phyloP scores from a whole-genome alignment of 176 grass and related monocot genomes.

The Chrysopogon serrulatus region DNA sequence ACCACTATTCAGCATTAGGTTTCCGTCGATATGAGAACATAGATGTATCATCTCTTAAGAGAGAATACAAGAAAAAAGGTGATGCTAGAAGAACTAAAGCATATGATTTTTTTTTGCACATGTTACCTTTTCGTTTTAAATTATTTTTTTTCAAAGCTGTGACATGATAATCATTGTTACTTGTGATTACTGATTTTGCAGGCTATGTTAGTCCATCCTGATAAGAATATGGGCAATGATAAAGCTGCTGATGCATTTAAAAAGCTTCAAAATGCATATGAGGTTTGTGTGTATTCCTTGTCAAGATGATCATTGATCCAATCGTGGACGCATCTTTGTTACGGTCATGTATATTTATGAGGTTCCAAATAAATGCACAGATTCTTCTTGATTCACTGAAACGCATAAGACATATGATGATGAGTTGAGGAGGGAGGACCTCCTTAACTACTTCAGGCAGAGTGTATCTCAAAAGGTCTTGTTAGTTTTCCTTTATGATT shows the following conservation, averaged over 20 bases:
- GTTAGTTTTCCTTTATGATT: constrained; percentile 22
- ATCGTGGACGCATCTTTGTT: background rate
- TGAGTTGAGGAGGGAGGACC: constrained; percentile 87
- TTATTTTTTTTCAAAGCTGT: constrained; percentile 3
- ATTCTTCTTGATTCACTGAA: constrained; percentile 99
- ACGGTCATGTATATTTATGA: constrained; percentile 27
- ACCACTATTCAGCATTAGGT: constrained; percentile 96
- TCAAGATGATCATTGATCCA: background rate
- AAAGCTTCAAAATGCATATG: constrained; percentile 99
- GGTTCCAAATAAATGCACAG: constrained; percentile 44
- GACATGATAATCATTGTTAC: constrained; percentile 7
- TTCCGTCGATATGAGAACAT: constrained; percentile 68
- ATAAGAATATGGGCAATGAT: constrained; percentile 99
- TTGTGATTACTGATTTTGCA: constrained; percentile 50
- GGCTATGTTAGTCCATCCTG: constrained; percentile 99
- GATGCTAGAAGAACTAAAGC: constrained; percentile 28
- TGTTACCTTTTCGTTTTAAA: background rate
- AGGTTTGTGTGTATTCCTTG: constrained; percentile 49
- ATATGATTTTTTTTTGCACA: constrained; percentile 4
- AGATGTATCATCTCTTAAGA: constrained; percentile 84
- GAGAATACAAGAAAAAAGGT: constrained; percentile 99
- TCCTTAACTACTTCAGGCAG: constrained; percentile 86
- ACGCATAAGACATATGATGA: constrained; percentile 94
- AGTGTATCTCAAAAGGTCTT: constrained; percentile 77
- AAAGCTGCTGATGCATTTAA: constrained; percentile 99